Percentiles rank a stretch among this genome's conserved stretches.
Conservation (phyloP, 225 moss, liverwort and hornwort genomes). For the Pseudisothecium myosuroides region DNA sequence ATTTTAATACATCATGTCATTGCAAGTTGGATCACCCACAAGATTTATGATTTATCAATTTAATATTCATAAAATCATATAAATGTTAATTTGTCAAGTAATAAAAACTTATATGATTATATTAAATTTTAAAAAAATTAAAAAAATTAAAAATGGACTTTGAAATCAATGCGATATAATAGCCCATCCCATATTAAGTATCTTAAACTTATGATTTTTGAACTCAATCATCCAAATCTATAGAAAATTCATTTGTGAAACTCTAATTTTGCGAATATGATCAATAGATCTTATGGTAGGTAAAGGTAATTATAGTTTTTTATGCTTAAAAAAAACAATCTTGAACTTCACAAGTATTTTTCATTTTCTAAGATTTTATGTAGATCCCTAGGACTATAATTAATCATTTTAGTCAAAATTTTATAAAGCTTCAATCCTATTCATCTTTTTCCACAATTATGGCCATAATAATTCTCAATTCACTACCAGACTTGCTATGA, state of each 20-base stretch:
- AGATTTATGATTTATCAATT: not conserved
- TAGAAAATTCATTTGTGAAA: not conserved
- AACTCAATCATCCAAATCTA: not conserved
- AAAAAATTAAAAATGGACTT: not conserved
- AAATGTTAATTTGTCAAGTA: not conserved
- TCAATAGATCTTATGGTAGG: not conserved
- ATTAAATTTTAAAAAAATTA: not conserved
- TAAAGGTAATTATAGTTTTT: not conserved
- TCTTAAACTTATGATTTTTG: not conserved
- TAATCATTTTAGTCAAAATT: not conserved
- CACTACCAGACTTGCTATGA: not conserved
- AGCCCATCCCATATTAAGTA: no score
- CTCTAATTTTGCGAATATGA: not conserved
- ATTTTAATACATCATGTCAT: no score
- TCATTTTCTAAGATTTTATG: not conserved
- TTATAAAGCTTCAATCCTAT: not conserved
- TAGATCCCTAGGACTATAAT: not conserved
- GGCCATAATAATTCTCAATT: not conserved
- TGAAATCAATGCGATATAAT: not conserved
- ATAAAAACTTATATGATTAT: not conserved
- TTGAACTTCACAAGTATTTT: not conserved
- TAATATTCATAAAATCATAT: not conserved
- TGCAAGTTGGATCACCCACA: not conserved
- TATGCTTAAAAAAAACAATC: not conserved
- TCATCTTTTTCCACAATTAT: not conserved